Percentiles rank a stretch among this genome's conserved stretches.
These are phyloP conservation scores for Afroboletus lepidellus DNA, from an alignment of 1,284 basidiomycete genomes.

Conservation along the genomic window DNA sequence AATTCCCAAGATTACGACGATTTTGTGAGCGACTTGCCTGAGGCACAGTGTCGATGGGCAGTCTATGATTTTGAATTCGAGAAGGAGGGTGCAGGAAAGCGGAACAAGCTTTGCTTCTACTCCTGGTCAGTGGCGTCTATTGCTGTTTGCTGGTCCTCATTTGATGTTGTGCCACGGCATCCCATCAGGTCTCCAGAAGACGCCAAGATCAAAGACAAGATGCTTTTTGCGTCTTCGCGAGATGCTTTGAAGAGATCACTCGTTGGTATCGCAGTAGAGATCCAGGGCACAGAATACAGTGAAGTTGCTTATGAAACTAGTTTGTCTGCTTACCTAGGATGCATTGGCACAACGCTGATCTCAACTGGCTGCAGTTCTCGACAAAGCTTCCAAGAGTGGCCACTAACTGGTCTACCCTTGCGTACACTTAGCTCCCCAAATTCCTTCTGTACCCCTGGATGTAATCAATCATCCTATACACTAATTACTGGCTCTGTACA, in stretches of 20 bases:
- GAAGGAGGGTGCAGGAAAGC: constrained; percentile 72
- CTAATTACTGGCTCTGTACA: constrained; percentile 3
- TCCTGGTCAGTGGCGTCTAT: constrained; percentile 61
- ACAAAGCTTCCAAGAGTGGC: constrained; percentile 13
- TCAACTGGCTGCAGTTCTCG: constrained; percentile 10
- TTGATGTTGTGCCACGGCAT: neutral
- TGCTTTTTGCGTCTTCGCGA: constrained; percentile 92
- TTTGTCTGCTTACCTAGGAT: constrained; percentile 42
- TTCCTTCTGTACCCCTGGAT: neutral
- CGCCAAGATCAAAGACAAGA: constrained; percentile 90
- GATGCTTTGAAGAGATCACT: constrained; percentile 78
- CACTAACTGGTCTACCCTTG: constrained; percentile 22
- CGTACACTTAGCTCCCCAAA: constrained; percentile 5
- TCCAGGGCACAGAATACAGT: constrained; percentile 84
- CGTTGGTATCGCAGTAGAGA: constrained; percentile 72
- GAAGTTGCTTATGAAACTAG: constrained; percentile 80
- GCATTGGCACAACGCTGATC: constrained; percentile 7
- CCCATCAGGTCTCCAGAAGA: constrained; percentile 80
- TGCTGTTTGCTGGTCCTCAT: neutral
- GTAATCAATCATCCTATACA: too few species aligned
- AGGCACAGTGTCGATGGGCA: constrained; percentile 81
- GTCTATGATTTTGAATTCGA: constrained; percentile 92
- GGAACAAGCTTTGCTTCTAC: constrained; percentile 90
- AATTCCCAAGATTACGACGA: constrained; percentile 59
- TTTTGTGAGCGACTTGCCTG: constrained; percentile 78